Percentiles rank a stretch among this genome's conserved stretches.
Conservation (phyloP, 345 rosid species). For the Acer yangbiense region DNA sequence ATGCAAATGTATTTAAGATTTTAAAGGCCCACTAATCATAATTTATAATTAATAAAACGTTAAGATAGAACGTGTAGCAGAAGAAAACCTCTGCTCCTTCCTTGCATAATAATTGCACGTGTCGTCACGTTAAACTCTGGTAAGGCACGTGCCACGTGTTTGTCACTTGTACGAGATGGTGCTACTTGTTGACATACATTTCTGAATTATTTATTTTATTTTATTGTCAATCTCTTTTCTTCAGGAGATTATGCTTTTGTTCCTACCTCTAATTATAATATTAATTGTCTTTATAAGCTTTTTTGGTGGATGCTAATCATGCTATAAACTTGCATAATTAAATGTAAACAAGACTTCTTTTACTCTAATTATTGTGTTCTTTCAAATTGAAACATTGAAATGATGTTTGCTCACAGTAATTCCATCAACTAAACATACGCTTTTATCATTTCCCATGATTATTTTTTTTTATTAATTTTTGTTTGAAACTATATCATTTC, state of each 20-base stretch:
- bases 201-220: neutral
- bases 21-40: neutral
- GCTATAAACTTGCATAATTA: neutral
- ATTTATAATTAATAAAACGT: too few relatives aligned
- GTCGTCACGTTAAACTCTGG: slow-evolving; percentile 19
- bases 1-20: neutral
- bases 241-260: neutral
- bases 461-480: too few relatives aligned
- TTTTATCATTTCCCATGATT: neutral
- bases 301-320: neutral
- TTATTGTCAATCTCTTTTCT: neutral
- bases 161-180: slow-evolving; percentile 5
- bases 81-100: neutral
- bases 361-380: neutral
- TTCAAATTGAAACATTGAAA: neutral
- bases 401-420: slow-evolving; percentile 9
- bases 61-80: neutral
- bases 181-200: neutral
- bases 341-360: neutral
- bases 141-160: slow-evolving; percentile 23
- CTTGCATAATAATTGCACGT: slow-evolving; percentile 8
- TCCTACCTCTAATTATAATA: neutral
- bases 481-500: too few relatives aligned
- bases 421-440: neutral
- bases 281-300: neutral